Evolutionary conservation across 1,139 yeast genomes (phyloP).

Genomic region (Yamadazyma trypodendri): DNA sequence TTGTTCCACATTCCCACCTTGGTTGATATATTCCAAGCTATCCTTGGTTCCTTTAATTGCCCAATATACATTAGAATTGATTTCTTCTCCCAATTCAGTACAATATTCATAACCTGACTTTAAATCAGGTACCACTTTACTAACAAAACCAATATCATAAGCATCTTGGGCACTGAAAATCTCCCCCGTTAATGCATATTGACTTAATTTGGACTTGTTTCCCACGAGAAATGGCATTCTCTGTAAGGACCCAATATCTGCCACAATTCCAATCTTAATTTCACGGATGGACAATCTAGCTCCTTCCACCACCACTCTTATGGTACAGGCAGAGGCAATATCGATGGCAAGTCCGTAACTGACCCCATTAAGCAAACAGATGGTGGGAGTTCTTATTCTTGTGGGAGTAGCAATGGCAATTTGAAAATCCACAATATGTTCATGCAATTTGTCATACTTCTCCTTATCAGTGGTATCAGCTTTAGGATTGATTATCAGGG

Average conservation of each 20-base stretch:
- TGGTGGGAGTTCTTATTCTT: slow-evolving; percentile 48
- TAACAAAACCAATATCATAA: slow-evolving; percentile 51
- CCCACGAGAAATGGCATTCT: slow-evolving; percentile 57
- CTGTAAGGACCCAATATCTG: slow-evolving; percentile 79
- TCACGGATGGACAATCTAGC: slow-evolving; percentile 63
- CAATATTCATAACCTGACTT: slow-evolving; percentile 53
- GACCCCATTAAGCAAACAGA: slow-evolving; percentile 47
- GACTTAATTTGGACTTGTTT: slow-evolving; percentile 60
- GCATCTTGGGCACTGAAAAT: slow-evolving; percentile 60
- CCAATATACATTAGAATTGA: slow-evolving; percentile 51
- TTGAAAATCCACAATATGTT: slow-evolving; percentile 59
- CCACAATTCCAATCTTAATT: slow-evolving; percentile 71
- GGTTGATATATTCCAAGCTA: slow-evolving; percentile 52
- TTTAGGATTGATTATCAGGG: slow-evolving; percentile 11
- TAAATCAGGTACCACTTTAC: slow-evolving; percentile 45
- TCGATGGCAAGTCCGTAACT: slow-evolving; percentile 68
- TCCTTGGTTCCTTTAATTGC: slow-evolving; percentile 69
- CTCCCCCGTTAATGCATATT: slow-evolving; percentile 64
- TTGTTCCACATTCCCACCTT: slow-evolving; percentile 42
- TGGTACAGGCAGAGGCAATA: slow-evolving; percentile 56
- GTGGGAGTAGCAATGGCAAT: slow-evolving; percentile 49
- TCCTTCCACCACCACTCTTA: slow-evolving; percentile 58
- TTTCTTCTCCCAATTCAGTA: slow-evolving; percentile 47
- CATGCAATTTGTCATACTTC: slow-evolving; percentile 27
- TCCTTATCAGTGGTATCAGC: slow-evolving; percentile 18